Base-by-base conservation (phyloP, 1,284 basidiomycete genomes). In the Boletus nobilissimus region DNA sequence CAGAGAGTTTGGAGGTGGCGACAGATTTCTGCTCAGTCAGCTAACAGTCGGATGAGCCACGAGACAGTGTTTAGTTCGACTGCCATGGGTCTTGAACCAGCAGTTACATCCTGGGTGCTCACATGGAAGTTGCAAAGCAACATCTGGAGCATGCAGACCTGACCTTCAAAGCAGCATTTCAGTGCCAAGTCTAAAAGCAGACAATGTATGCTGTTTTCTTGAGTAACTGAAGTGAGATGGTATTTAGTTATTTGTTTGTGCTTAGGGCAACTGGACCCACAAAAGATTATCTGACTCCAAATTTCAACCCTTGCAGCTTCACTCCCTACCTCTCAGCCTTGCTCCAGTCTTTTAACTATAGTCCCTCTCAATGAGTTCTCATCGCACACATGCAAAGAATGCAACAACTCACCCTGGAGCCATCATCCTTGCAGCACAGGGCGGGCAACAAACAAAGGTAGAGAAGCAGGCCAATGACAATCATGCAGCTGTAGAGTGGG, bases 241-340 rank as follows among this genome's bases (percentile, higher is more conserved):
- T 29, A 40, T 70, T 71, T 29, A 65, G 9, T 73, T 75, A 36
- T 75, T 74, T 75, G 62, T 74, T 75, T 75, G 71, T 48, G 54
- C 62, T 74, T 29, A 54, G 48, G 3, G 40, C 9, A 29, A 13
- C 3, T 26, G 18, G 32, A 74, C 72, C 57, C 65, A 75, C 71
- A 74, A 75, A 74, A 74, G 14, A 32, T 40, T 2, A 6, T 24
- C 36, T 32, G n/a, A 19, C 57, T 60, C 57, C 6, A 18, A 67
- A 71, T 46, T 24, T 18, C 9, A 36, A 36, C 10, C 16, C n/a
- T 60, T 22, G 32, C 32, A 60, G 57, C 57, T 60, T 60, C n/a
- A 60, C 57, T 13, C 57, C 29, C 29, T 29, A 57, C 54, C 6
- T 5, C 32, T 34, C n/a, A 32, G n/a, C 57, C 57, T 60, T 18